Evolutionary conservation across 2,329 filamentous ascomycete species (phyloP).

Genomic region (Penicillium sp.): DNA sequence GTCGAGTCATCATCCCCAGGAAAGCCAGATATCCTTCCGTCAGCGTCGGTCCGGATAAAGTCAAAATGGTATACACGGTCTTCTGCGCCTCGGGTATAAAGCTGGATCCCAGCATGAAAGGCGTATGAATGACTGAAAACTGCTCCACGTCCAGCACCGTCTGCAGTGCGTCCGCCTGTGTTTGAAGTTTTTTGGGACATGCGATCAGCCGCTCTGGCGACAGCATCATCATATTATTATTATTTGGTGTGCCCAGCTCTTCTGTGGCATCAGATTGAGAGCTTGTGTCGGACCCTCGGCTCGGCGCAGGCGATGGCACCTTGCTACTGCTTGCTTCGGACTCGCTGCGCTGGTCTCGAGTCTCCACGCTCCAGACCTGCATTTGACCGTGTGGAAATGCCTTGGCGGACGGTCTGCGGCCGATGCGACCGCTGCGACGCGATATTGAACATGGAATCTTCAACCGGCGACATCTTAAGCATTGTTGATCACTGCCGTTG

Average conservation of each 20-base stretch:
- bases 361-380: slow-evolving; percentile 16
- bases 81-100: slow-evolving; percentile 18
- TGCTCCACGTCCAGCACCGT: slow-evolving; percentile 19
- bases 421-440: slow-evolving; percentile 18
- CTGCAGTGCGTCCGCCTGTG: slow-evolving; percentile 18
- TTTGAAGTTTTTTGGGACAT: slow-evolving; percentile 11
- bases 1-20: slow-evolving; percentile 22
- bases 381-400: slow-evolving; percentile 15
- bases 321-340: slow-evolving; percentile 4
- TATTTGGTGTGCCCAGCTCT: slow-evolving; percentile 3
- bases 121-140: slow-evolving; percentile 21
- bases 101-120: slow-evolving; percentile 20
- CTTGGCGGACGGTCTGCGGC: slow-evolving; percentile 14
- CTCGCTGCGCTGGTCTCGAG: neutral
- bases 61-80: slow-evolving; percentile 17
- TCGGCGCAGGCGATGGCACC: slow-evolving; percentile 6
- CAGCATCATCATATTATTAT: slow-evolving; percentile 1
- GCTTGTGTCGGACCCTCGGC: slow-evolving; percentile 6
- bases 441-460: slow-evolving; percentile 18
- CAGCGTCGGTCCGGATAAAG: slow-evolving; percentile 16
- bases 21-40: slow-evolving; percentile 25
- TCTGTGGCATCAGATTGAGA: slow-evolving; percentile 3
- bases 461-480: slow-evolving; percentile 20
- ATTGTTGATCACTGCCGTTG: slow-evolving; percentile 14
- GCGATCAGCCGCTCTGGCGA: slow-evolving; percentile 20